Evolutionary conservation across 164 flowering plant species (phyloP), one percentile per base, ranked within the genome.

Genomic region (Santalum album): DNA sequence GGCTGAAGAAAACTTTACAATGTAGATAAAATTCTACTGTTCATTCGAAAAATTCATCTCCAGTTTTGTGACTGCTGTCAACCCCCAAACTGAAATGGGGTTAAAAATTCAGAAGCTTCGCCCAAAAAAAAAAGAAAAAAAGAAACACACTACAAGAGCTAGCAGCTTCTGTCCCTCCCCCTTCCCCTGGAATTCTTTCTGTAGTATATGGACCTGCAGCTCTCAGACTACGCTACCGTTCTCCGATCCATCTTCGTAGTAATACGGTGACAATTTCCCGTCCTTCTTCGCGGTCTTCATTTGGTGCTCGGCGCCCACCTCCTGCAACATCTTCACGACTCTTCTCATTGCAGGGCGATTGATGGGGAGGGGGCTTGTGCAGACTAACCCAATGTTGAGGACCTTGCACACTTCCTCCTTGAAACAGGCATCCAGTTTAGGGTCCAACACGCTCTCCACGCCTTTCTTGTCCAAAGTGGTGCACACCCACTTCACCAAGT

Each of bases 321-420:
- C 98, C 54, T 70, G 86, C 68, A 92, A 51, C 81, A 83, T 58
- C 54, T 87, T 86, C 48, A 91, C 96, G n/a, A 88, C 89, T 47
- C 86, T 71, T 59, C 95, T 64, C 96, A 91, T 91, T 0, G 98
- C 68, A 0, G 98, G 98, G 7, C 98, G 87, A 68, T 88, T 88
- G 24, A 84, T 88, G 21, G 98, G 98, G 17, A 86, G 84, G 11
- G 91, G 90, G 56, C 79, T 84, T 4, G 94, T 83, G 75, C 98
- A 92, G 34, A 80, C 82, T 6, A 86, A 72, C 34, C 81, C 98
- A 19, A 92, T 73, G 65, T 81, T 80, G 34, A 92, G 86, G 58
- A 84, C 83, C 67, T 65, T 78, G 68, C 76, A 74, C 42, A 92
- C 82, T 57, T 84, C 95, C 55, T 89, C 94, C 59, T 77, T 84